These are phyloP conservation scores for Eimeria acervulina DNA, from an alignment of 169 alveolate genomes.

Conservation along the genomic window DNA sequence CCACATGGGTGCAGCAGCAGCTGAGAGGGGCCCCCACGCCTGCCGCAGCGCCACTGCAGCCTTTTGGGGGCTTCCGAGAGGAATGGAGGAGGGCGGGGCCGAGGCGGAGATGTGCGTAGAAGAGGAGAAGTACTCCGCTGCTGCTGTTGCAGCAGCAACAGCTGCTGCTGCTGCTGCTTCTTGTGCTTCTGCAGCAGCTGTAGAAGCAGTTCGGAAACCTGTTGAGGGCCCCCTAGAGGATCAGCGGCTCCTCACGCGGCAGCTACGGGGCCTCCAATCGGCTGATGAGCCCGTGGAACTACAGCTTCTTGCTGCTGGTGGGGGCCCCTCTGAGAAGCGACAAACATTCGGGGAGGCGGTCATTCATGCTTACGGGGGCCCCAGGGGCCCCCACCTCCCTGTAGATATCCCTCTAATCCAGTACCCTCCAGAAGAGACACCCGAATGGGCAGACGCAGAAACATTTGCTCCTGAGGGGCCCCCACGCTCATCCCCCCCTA, in stretches of 20 bases:
- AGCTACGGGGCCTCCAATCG: too few species aligned
- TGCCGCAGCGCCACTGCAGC: neutral
- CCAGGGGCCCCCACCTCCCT: conserved; percentile 39
- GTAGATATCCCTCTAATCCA: neutral
- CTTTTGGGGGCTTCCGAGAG: neutral
- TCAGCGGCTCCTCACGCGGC: neutral
- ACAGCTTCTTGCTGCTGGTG: neutral
- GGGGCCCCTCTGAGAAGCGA: neutral
- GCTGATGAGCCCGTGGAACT: neutral
- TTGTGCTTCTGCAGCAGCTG: too few species aligned
- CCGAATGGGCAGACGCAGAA: neutral
- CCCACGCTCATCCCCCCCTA: neutral
- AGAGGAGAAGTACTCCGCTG: neutral
- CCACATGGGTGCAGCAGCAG: neutral
- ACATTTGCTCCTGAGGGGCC: neutral
- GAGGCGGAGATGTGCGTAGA: neutral
- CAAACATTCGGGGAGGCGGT: too few species aligned
- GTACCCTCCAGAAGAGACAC: neutral
- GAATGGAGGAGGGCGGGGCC: neutral
- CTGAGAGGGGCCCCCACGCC: neutral
- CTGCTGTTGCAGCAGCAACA: neutral
- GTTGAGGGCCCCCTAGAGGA: neutral
- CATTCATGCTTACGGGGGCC: neutral
- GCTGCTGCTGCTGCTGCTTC: conserved; percentile 1
- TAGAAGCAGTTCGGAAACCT: neutral